Evolutionary conservation across 2,329 filamentous ascomycete species (phyloP).

Genomic region (Fusarium coicis): DNA sequence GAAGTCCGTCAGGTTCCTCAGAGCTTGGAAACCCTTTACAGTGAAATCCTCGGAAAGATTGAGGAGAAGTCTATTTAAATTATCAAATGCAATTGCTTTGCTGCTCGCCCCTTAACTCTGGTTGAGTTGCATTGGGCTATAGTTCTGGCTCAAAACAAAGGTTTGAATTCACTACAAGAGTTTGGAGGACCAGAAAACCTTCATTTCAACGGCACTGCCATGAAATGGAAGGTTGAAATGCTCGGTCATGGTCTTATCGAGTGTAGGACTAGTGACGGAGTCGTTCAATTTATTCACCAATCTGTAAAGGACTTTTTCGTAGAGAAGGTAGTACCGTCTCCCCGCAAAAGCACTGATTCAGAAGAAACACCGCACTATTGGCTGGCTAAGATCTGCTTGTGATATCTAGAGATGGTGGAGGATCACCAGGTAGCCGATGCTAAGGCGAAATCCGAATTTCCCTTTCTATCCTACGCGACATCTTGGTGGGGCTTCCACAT

Average conservation of each 20-base stretch:
- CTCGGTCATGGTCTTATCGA: not conserved
- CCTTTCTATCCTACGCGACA: not conserved
- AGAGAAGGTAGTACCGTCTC: not conserved
- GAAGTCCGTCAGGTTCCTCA: constrained; percentile 34
- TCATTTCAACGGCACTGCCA: not conserved
- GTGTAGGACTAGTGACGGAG: not conserved
- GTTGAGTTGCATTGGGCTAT: not conserved
- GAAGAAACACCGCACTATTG: not conserved
- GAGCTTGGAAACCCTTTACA: constrained; percentile 44
- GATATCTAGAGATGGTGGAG: too few species aligned
- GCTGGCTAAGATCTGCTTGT: not conserved
- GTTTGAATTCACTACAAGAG: not conserved
- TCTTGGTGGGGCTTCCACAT: too few species aligned
- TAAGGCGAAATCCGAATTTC: too few species aligned
- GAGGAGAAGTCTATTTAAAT: not conserved
- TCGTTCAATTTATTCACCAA: not conserved
- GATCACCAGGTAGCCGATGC: too few species aligned
- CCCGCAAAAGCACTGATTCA: not conserved
- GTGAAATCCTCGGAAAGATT: constrained; percentile 35
- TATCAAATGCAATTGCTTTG: not conserved
- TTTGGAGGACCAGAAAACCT: not conserved
- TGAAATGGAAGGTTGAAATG: not conserved
- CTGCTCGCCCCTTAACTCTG: not conserved
- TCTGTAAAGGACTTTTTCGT: not conserved
- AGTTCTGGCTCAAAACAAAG: not conserved